Base-by-base conservation (phyloP, 768 basidiomycete genomes). In the Russula olivacea region DNA sequence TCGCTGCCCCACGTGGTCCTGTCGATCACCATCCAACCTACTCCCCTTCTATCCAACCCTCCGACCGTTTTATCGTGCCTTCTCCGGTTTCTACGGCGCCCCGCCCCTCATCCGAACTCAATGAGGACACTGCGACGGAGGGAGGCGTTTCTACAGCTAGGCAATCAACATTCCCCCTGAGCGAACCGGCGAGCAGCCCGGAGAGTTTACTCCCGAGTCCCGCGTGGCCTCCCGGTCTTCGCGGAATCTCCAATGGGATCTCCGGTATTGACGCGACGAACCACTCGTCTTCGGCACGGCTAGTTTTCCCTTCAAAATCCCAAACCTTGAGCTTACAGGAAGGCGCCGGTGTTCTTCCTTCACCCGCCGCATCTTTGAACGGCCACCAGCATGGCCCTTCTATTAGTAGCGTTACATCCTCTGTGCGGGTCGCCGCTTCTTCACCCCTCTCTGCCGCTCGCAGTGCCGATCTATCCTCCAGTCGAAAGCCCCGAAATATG, bases 51-150 rank as follows among this genome's bases (percentile, higher is more conserved):
- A 72, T 76, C 47, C 49, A 68, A 5, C 71, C 75, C 2, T 75
- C 74, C 14, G 71, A 73, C 23, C 66, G 68, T 12, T 76, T 69
- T 64, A 70, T 76, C 28, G 73, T 76, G 1, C 72, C 73, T 21
- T 72, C 69, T 21, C 73, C 72, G 3, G 54, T 23, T 25, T 72
- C 69, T 14, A 71, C 72, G 8, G 58, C 11, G 23, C 41, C 9
- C 12, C 34, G 28, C 3, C 64, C 64, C 12, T 32, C 21, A 43
- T 43, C 58, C 38, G 58, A 50, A n/a, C n/a, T 28, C n/a, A n/a
- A 23, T 2, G 58, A 60, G 8, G 53, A 55, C 38, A 9, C 32
- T 7, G 54, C 48, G 36, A 60, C 58, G 25, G 71, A 73, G 30
- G 60, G 68, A 3, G 70, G 69, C 15, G 49, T 70, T 19, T 64